Conservation (phyloP, 805 yeast species). For the Kuraishia capsulata region DNA sequence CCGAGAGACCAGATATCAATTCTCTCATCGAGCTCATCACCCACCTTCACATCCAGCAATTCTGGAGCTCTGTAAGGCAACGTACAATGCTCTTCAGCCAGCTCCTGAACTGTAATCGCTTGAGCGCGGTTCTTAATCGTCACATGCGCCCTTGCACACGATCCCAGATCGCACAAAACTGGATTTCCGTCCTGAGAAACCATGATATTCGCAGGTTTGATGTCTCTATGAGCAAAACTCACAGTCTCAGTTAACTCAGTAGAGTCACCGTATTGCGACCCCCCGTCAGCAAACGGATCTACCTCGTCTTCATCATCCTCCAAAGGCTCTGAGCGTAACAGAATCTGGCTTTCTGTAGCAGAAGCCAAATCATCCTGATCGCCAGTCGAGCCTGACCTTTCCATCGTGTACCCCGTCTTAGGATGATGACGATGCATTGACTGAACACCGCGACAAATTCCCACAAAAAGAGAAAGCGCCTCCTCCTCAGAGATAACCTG, state of each 20-base stretch:
- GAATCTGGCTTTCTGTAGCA: slow-evolving; percentile 7
- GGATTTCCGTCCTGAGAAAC: slow-evolving; percentile 65
- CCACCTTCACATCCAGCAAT: slow-evolving; percentile 65
- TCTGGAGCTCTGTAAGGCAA: slow-evolving; percentile 89
- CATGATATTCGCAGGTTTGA: slow-evolving; percentile 88
- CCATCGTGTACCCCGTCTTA: slow-evolving; percentile 10
- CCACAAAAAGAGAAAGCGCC: slow-evolving; percentile 52
- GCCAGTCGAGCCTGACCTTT: neutral
- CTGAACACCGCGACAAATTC: slow-evolving; percentile 65
- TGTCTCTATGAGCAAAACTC: slow-evolving; percentile 79
- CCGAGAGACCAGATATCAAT: slow-evolving; percentile 93
- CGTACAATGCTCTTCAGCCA: slow-evolving; percentile 79
- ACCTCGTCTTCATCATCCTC: slow-evolving; percentile 6
- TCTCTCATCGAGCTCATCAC: slow-evolving; percentile 55
- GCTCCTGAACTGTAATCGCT: slow-evolving; percentile 70
- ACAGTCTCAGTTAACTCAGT: slow-evolving; percentile 48
- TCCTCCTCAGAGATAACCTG: slow-evolving; percentile 50
- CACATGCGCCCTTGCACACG: slow-evolving; percentile 57
- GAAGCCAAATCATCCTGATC: slow-evolving; percentile 3
- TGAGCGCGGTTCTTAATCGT: slow-evolving; percentile 50
- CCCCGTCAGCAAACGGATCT: slow-evolving; percentile 10
- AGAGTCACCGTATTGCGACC: neutral
- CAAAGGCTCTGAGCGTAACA: slow-evolving; percentile 5
- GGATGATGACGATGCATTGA: slow-evolving; percentile 61
- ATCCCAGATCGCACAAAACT: slow-evolving; percentile 78